These are phyloP conservation scores for Earliella scabrosa DNA, from an alignment of 1,284 basidiomycete species.

Conservation along the genomic window DNA sequence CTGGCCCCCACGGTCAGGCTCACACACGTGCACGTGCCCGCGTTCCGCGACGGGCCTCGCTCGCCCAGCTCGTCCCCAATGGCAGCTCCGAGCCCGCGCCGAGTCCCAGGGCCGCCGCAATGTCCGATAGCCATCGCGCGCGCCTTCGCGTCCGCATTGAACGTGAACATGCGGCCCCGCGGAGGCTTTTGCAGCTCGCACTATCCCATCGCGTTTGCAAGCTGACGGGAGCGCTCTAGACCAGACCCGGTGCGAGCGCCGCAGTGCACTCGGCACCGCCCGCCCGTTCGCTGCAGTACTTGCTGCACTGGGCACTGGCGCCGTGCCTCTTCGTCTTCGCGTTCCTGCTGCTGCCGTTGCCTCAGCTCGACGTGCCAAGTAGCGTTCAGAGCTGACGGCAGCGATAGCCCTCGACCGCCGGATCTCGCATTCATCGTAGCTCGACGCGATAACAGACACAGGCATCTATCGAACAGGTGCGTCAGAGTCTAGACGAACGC, in stretches of 20 bases:
- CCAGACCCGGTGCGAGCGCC: no score
- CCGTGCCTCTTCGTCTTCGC: background rate
- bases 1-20: no score
- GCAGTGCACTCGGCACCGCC: slow-evolving; percentile 1
- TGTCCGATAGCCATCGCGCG: no score
- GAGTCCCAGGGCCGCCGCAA: no score
- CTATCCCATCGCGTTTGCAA: no score
- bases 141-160: no score
- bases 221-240: no score
- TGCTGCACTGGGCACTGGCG: no score
- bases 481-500: background rate
- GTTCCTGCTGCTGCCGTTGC: background rate
- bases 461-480: background rate
- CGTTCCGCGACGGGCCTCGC: slow-evolving; percentile 6
- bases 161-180: no score
- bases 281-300: background rate
- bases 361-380: background rate
- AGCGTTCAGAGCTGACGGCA: no score
- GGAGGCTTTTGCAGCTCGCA: no score
- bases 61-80: slow-evolving; percentile 13
- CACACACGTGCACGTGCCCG: slow-evolving; percentile 5
- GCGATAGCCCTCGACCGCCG: slow-evolving; percentile 2
- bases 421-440: background rate
- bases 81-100: slow-evolving; percentile 4
- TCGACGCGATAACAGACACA: slow-evolving; percentile 3